Percentiles rank a stretch among this genome's conserved stretches.
These are phyloP conservation scores for Brassica juncea DNA, from an alignment of 345 rosid species.

Conservation along the genomic window DNA sequence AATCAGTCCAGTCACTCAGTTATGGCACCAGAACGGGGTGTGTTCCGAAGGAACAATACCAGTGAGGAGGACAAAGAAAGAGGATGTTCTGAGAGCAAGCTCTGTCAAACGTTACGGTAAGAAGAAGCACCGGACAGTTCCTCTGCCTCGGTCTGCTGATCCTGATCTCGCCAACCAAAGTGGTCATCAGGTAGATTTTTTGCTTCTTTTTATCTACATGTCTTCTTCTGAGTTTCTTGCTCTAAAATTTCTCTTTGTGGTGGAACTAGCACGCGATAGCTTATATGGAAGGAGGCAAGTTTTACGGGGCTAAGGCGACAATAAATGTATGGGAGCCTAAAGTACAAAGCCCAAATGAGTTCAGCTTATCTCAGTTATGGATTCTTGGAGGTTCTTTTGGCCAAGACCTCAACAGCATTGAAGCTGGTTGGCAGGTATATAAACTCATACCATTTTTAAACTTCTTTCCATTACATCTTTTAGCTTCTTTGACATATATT, in stretches of 20 bases:
- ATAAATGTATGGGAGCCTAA: conserved; percentile 79
- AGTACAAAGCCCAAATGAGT: conserved; percentile 63
- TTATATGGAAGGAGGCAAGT: conserved; percentile 65
- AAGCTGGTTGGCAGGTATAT: conserved; percentile 77
- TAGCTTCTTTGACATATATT: conserved; percentile 8
- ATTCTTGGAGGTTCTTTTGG: conserved; percentile 72
- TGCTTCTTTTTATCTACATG: background rate
- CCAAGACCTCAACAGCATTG: conserved; percentile 76
- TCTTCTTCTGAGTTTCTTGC: conserved; percentile 4
- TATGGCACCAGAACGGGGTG: conserved; percentile 59
- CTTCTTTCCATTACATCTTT: background rate
- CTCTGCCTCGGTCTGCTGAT: conserved; percentile 59
- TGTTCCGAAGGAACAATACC: conserved; percentile 71
- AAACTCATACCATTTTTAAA: background rate
- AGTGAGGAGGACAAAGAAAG: conserved; percentile 59
- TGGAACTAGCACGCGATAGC: conserved; percentile 59
- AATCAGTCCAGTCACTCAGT: conserved; percentile 41
- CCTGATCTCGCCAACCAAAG: conserved; percentile 51
- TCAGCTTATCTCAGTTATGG: conserved; percentile 78
- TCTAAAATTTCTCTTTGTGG: background rate
- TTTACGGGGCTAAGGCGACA: conserved; percentile 69
- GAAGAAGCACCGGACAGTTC: conserved; percentile 57
- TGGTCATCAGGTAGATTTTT: conserved; percentile 51
- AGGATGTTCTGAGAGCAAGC: conserved; percentile 62
- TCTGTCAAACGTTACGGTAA: conserved; percentile 57